A percentile compares a stretch with the other conserved stretches of the same genome.
Conservation (phyloP, 2,329 filamentous ascomycete genomes). For the Neofusicoccum umdonicola region DNA sequence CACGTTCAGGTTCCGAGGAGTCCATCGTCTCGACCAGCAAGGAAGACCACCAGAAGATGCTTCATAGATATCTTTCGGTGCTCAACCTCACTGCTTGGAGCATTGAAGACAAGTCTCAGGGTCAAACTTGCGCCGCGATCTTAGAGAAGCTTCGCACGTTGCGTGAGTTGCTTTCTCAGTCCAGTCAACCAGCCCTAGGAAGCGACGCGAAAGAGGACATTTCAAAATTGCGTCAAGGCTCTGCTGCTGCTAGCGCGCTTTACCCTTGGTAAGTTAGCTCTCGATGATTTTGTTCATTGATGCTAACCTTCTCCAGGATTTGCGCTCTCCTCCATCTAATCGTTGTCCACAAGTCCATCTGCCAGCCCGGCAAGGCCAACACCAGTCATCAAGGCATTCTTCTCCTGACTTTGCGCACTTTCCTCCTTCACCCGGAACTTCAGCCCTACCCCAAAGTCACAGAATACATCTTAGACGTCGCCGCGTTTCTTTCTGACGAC, state of each 20-base stretch:
- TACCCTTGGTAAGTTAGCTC: background rate
- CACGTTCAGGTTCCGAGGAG: slow-evolving; percentile 6
- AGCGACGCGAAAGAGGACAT: slow-evolving; percentile 1
- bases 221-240: background rate
- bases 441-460: slow-evolving; percentile 33
- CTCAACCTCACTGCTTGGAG: slow-evolving; percentile 31
- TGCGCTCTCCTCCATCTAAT: slow-evolving; percentile 41
- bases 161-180: slow-evolving; percentile 24
- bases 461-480: slow-evolving; percentile 46
- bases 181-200: background rate
- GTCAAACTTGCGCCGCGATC: slow-evolving; percentile 26
- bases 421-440: slow-evolving; percentile 40
- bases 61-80: slow-evolving; percentile 35
- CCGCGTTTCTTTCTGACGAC: slow-evolving; percentile 40
- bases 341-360: slow-evolving; percentile 34
- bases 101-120: slow-evolving; percentile 23
- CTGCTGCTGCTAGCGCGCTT: background rate
- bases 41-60: slow-evolving; percentile 22
- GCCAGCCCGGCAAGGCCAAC: slow-evolving; percentile 24
- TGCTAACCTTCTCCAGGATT: slow-evolving; percentile 11
- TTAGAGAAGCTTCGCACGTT: slow-evolving; percentile 33
- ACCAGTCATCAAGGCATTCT: slow-evolving; percentile 30
- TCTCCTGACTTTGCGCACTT: slow-evolving; percentile 34
- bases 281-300: too few relatives aligned
- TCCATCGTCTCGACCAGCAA: background rate